These are phyloP conservation scores for Esteya vermicola DNA, from an alignment of 2,329 filamentous ascomycete genomes.

Conservation along the genomic window DNA sequence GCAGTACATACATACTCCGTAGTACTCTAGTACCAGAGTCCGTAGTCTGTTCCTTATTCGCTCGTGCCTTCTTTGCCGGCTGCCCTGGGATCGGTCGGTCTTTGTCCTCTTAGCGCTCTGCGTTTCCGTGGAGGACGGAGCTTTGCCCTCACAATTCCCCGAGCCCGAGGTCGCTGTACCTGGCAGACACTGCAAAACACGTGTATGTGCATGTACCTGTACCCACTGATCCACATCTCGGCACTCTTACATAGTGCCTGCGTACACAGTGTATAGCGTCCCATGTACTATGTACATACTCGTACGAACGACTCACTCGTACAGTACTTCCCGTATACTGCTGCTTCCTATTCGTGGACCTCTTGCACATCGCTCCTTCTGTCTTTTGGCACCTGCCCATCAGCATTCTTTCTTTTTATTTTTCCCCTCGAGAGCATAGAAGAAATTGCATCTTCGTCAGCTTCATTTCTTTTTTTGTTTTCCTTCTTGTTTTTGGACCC, in stretches of 20 bases:
- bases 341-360: too few relatives aligned
- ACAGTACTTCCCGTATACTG: neutral
- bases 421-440: too few relatives aligned
- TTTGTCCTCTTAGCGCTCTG: too few relatives aligned
- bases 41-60: too few relatives aligned
- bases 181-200: neutral
- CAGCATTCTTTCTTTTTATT: neutral
- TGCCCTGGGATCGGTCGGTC: too few relatives aligned
- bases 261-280: too few relatives aligned
- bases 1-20: too few relatives aligned
- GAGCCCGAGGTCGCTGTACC: neutral
- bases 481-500: neutral
- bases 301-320: neutral
- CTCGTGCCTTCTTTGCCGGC: too few relatives aligned
- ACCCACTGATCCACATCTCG: too few relatives aligned
- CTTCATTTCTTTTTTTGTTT: neutral
- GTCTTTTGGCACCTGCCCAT: neutral
- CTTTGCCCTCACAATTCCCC: neutral
- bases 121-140: too few relatives aligned
- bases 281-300: neutral
- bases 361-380: neutral
- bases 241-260: neutral
- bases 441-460: neutral
- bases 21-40: too few relatives aligned
- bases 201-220: too few relatives aligned